Evolutionary conservation across 2,329 filamentous ascomycete genomes (phyloP).

Genomic region (Sclerotinia borealis): DNA sequence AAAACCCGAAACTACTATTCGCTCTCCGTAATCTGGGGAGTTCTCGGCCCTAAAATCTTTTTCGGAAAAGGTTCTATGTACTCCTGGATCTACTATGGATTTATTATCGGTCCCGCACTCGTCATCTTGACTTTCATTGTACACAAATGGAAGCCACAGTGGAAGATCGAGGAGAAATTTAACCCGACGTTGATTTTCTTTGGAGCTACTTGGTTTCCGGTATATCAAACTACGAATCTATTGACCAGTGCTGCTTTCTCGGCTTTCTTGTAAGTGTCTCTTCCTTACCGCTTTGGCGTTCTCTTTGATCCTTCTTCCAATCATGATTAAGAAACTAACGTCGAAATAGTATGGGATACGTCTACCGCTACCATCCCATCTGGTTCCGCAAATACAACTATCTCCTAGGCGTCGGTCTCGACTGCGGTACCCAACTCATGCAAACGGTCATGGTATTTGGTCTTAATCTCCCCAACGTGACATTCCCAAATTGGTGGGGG

Average conservation of each 20-base stretch:
- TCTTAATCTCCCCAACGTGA: conserved; percentile 27
- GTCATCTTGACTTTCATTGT: conserved; percentile 25
- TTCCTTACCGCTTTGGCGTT: neutral
- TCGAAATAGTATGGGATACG: conserved; percentile 1
- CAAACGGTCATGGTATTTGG: conserved; percentile 65
- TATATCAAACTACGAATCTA: conserved; percentile 30
- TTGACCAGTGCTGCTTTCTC: conserved; percentile 27
- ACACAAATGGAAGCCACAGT: conserved; percentile 28
- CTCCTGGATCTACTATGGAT: conserved; percentile 31
- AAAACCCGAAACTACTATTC: conserved; percentile 32
- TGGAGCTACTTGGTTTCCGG: conserved; percentile 26
- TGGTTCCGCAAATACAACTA: conserved; percentile 81
- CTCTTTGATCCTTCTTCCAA: neutral
- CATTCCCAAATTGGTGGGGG: conserved; percentile 32
- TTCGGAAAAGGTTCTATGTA: conserved; percentile 26
- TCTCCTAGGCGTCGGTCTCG: conserved; percentile 65
- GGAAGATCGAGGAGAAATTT: conserved; percentile 28
- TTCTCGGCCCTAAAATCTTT: conserved; percentile 33
- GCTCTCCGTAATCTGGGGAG: conserved; percentile 34
- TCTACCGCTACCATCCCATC: conserved; percentile 30
- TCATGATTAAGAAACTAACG: neutral
- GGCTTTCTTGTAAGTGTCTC: conserved; percentile 23
- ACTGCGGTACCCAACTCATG: conserved; percentile 60
- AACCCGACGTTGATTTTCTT: conserved; percentile 30
- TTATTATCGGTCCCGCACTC: conserved; percentile 28